A percentile compares a stretch with the other conserved stretches of the same genome.
Conservation (phyloP, 257 asterid genomes). For the Jaltomata sinuosa region DNA sequence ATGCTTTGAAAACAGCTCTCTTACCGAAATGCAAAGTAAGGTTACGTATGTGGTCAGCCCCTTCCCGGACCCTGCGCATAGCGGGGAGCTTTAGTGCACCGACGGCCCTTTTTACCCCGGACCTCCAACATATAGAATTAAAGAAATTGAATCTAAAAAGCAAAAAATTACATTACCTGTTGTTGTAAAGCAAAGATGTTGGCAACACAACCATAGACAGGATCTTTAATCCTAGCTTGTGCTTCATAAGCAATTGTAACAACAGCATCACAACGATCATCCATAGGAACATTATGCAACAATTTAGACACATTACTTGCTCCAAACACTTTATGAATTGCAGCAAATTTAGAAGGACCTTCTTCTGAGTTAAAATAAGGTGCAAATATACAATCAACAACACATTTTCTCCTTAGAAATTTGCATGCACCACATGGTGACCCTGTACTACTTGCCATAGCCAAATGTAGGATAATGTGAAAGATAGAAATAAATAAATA, state of each 20-base stretch:
- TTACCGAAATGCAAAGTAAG: too few species aligned
- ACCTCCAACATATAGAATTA: too few species aligned
- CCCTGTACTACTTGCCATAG: conserved; percentile 33
- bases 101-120: too few species aligned
- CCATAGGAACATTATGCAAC: conserved; percentile 50
- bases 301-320: conserved; percentile 88
- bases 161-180: conserved; percentile 64
- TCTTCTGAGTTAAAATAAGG: conserved; percentile 82
- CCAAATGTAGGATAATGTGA: not conserved
- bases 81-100: too few species aligned
- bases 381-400: conserved; percentile 67
- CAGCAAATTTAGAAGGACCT: conserved; percentile 75
- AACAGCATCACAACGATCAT: conserved; percentile 74
- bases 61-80: too few species aligned
- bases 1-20: too few species aligned
- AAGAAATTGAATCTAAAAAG: too few species aligned
- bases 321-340: conserved; percentile 96
- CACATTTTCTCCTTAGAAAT: conserved; percentile 79
- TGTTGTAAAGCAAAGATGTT: conserved; percentile 76
- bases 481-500: not conserved
- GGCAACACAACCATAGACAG: conserved; percentile 84
- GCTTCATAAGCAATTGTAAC: conserved; percentile 87
- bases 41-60: too few species aligned
- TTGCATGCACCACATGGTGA: conserved; percentile 99
- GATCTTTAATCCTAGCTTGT: conserved; percentile 75